phyloP scores from a whole-genome alignment of 2,329 filamentous ascomycete species.

The Pezicula rhizophila region DNA sequence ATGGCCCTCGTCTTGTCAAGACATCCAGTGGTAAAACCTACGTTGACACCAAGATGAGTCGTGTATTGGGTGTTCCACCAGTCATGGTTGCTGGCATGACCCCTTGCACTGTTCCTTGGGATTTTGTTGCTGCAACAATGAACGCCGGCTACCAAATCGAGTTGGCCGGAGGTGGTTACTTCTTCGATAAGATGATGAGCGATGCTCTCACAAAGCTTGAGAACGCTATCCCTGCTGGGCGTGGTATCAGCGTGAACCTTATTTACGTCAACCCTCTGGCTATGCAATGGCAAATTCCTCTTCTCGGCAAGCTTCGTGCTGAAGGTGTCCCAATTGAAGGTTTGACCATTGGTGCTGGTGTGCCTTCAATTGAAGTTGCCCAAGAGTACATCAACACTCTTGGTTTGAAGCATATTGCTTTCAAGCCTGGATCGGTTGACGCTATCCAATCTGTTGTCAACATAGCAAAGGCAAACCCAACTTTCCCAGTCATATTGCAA shows the following conservation, averaged over 20 bases:
- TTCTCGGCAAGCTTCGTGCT: slow-evolving; percentile 71
- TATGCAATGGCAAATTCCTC: slow-evolving; percentile 88
- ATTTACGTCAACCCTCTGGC: slow-evolving; percentile 87
- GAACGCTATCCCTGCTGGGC: slow-evolving; percentile 73
- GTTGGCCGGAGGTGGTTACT: slow-evolving; percentile 85
- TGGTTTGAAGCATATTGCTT: slow-evolving; percentile 85
- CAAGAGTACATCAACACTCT: slow-evolving; percentile 92
- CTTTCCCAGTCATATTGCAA: slow-evolving; percentile 86
- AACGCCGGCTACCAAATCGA: slow-evolving; percentile 94
- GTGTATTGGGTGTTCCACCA: slow-evolving; percentile 76
- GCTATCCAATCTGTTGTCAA: slow-evolving; percentile 87
- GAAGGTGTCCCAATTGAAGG: slow-evolving; percentile 90
- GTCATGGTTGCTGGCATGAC: slow-evolving; percentile 94
- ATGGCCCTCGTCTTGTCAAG: slow-evolving; percentile 85
- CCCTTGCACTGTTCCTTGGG: slow-evolving; percentile 80
- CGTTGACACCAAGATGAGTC: slow-evolving; percentile 94
- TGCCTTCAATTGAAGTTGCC: slow-evolving; percentile 87
- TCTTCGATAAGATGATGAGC: slow-evolving; percentile 75
- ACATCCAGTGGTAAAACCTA: slow-evolving; percentile 85
- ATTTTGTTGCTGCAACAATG: slow-evolving; percentile 89
- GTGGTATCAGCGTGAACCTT: slow-evolving; percentile 82
- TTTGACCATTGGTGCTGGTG: slow-evolving; percentile 86
- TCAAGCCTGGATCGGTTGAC: slow-evolving; percentile 88
- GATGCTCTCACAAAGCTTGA: slow-evolving; percentile 80
- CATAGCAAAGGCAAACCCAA: slow-evolving; percentile 88